A percentile compares a stretch with the other conserved stretches of the same genome.
These are phyloP conservation scores for Cucumis hystrix DNA, from an alignment of 306 rosid species.

Conservation along the genomic window DNA sequence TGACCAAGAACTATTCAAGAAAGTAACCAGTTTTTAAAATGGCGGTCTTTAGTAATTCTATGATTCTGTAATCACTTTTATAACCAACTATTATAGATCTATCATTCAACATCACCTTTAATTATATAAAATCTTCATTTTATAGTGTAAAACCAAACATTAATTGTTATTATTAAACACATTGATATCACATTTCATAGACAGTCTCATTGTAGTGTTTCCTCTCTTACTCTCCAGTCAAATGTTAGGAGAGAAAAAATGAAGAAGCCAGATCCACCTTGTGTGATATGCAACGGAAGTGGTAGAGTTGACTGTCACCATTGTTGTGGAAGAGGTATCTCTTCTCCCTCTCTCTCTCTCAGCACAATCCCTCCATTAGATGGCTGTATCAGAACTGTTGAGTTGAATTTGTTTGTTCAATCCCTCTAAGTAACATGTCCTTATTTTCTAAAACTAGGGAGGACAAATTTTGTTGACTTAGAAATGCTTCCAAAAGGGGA, in stretches of 20 bases:
- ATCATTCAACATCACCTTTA: neutral
- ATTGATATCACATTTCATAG: neutral
- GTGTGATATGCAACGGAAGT: constrained; percentile 60
- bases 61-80: neutral
- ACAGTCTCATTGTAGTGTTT: neutral
- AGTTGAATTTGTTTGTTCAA: neutral
- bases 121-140: neutral
- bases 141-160: neutral
- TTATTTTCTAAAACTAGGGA: constrained; percentile 27
- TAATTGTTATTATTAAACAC: neutral
- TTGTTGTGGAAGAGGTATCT: constrained; percentile 51
- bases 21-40: neutral
- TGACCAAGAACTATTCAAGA: neutral
- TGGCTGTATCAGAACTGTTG: neutral
- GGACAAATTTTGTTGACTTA: constrained; percentile 51
- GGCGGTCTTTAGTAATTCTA: neutral
- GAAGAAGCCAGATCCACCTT: constrained; percentile 66
- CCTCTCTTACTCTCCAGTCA: constrained; percentile 26
- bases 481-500: constrained; percentile 84
- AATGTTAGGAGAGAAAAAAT: constrained; percentile 51
- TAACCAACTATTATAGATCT: neutral
- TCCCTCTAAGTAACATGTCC: neutral
- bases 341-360: constrained; percentile 1
- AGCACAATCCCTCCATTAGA: neutral
- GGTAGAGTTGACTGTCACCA: constrained; percentile 62